A percentile compares a stretch with the other conserved stretches of the same genome.
These are phyloP conservation scores for Kodamaea lidongshanica DNA, from an alignment of 805 yeast genomes.

Conservation along the genomic window DNA sequence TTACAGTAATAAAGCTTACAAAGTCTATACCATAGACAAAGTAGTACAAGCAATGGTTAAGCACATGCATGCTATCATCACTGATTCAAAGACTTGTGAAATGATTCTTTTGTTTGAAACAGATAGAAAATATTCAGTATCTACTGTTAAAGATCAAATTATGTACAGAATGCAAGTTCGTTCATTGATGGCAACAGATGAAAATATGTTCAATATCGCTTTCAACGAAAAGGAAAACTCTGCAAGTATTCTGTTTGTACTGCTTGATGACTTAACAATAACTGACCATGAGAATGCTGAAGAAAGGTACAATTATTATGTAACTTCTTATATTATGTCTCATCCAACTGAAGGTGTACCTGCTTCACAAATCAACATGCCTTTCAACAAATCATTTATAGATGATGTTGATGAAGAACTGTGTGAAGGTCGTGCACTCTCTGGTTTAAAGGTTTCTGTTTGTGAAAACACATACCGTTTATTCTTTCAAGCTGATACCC, in stretches of 20 bases:
- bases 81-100: slow-evolving; percentile 75
- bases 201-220: slow-evolving; percentile 85
- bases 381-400: slow-evolving; percentile 61
- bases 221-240: slow-evolving; percentile 48
- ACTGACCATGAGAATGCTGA: slow-evolving; percentile 62
- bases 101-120: slow-evolving; percentile 75
- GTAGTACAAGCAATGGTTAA: slow-evolving; percentile 68
- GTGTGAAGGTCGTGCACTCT: slow-evolving; percentile 57
- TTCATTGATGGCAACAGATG: slow-evolving; percentile 70
- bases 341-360: slow-evolving; percentile 97
- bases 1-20: slow-evolving; percentile 87
- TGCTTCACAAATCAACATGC: slow-evolving; percentile 66
- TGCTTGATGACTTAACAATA: slow-evolving; percentile 82
- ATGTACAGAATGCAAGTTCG: slow-evolving; percentile 85
- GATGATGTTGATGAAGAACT: slow-evolving; percentile 51
- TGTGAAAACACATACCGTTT: slow-evolving; percentile 73
- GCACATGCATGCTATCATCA: slow-evolving; percentile 78
- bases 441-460: slow-evolving; percentile 72
- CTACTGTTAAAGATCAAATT: slow-evolving; percentile 83
- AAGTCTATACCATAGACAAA: slow-evolving; percentile 87
- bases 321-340: slow-evolving; percentile 87
- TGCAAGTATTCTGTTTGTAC: slow-evolving; percentile 74
- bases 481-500: slow-evolving; percentile 72
- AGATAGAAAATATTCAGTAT: slow-evolving; percentile 58
- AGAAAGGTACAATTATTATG: slow-evolving; percentile 87